Conservation (phyloP, 1,284 basidiomycete genomes). For the Rhodotorula sp. region DNA sequence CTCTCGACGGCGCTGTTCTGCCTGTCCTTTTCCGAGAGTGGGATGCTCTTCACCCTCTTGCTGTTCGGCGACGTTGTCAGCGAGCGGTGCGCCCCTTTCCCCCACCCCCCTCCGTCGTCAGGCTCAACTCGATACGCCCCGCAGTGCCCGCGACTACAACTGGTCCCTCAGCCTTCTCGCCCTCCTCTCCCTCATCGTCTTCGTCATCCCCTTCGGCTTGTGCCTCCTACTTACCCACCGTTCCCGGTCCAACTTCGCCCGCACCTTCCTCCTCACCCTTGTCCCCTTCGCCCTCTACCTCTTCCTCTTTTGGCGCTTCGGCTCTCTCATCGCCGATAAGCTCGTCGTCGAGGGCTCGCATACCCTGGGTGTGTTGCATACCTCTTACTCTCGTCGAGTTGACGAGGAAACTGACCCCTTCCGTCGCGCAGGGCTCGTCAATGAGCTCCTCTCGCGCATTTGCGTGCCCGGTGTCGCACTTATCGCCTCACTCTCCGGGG, state of each 20-base stretch:
- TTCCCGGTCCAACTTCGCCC: slow-evolving; percentile 30
- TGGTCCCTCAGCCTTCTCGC: slow-evolving; percentile 47
- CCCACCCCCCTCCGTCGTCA: too few species aligned
- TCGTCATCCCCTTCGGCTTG: slow-evolving; percentile 44
- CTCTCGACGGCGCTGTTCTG: slow-evolving; percentile 47
- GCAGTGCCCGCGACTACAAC: slow-evolving; percentile 46
- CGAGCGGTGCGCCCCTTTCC: slow-evolving; percentile 31
- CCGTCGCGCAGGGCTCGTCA: slow-evolving; percentile 43
- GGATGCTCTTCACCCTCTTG: slow-evolving; percentile 48
- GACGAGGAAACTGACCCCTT: not conserved
- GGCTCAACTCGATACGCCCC: not conserved
- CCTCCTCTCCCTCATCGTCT: slow-evolving; percentile 47
- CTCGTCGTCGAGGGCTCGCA: slow-evolving; percentile 46
- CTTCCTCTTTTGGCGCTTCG: slow-evolving; percentile 46
- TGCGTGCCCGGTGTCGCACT: slow-evolving; percentile 53
- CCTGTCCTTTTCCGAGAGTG: slow-evolving; percentile 47
- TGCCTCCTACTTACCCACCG: slow-evolving; percentile 42
- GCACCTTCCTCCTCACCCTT: slow-evolving; percentile 43
- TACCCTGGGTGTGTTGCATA: slow-evolving; percentile 37
- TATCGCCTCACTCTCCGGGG: slow-evolving; percentile 54
- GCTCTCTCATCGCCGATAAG: slow-evolving; percentile 41
- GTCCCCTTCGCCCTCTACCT: slow-evolving; percentile 47
- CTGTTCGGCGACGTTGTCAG: slow-evolving; percentile 46
- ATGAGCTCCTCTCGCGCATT: slow-evolving; percentile 48
- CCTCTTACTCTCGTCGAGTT: too few species aligned